Evolutionary conservation across 2,329 filamentous ascomycete species (phyloP).

Genomic region (Apiospora rasikravindrae): DNA sequence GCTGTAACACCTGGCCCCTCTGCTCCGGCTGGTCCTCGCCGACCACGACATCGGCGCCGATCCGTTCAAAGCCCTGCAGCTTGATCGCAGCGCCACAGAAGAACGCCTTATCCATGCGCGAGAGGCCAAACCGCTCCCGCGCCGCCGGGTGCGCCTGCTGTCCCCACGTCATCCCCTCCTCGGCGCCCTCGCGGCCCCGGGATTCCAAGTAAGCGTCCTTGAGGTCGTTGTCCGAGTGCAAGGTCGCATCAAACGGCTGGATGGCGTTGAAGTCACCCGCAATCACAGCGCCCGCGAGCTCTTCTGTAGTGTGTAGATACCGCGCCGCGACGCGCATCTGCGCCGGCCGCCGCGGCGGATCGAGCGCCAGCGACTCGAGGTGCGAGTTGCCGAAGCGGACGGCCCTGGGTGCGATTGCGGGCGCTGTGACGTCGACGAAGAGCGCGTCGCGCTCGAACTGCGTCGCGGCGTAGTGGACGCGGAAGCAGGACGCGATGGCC

Average conservation of each 20-base stretch:
- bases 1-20: constrained; percentile 23
- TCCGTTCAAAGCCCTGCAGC: constrained; percentile 44
- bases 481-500: constrained; percentile 46
- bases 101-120: constrained; percentile 58
- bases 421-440: constrained; percentile 53
- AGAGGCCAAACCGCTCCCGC: constrained; percentile 50
- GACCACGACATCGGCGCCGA: constrained; percentile 52
- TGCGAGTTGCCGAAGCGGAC: constrained; percentile 37
- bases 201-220: constrained; percentile 56
- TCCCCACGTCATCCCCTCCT: constrained; percentile 58
- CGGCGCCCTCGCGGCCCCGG: constrained; percentile 52
- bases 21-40: constrained; percentile 37
- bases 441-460: constrained; percentile 56
- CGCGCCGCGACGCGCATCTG: constrained; percentile 31
- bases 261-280: constrained; percentile 64
- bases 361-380: constrained; percentile 35
- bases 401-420: constrained; percentile 29
- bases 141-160: constrained; percentile 50
- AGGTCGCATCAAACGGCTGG: constrained; percentile 52
- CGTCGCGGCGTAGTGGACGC: constrained; percentile 53
- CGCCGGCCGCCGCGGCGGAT: constrained; percentile 33
- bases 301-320: constrained; percentile 27
- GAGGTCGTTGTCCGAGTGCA: constrained; percentile 52
- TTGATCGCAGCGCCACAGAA: constrained; percentile 41
- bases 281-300: constrained; percentile 47